These are phyloP conservation scores for Nemania sp. DNA, from an alignment of 2,329 filamentous ascomycete genomes.

Conservation along the genomic window DNA sequence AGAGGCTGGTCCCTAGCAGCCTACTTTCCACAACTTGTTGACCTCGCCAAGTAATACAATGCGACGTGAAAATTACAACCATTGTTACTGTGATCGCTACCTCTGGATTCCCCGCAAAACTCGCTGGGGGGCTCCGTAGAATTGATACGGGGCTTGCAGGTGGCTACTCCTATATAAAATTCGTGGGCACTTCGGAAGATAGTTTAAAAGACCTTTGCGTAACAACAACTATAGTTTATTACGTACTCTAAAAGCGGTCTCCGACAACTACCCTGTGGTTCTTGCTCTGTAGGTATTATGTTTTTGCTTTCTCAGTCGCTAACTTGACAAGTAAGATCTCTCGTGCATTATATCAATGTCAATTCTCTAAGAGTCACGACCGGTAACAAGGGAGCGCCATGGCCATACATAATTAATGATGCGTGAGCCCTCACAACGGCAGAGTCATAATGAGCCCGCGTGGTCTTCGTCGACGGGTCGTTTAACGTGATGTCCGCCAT, in stretches of 20 bases:
- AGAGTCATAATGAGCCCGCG: conserved; percentile 19
- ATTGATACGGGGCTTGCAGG: too few relatives aligned
- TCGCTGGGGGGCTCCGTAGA: too few relatives aligned
- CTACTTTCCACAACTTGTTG: not conserved
- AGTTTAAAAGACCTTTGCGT: too few relatives aligned
- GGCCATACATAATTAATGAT: conserved; percentile 5
- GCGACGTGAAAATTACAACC: too few relatives aligned
- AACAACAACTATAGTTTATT: too few relatives aligned
- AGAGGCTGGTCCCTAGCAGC: not conserved
- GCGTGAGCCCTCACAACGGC: conserved; percentile 16
- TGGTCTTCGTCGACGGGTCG: conserved; percentile 19
- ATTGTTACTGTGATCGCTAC: too few relatives aligned
- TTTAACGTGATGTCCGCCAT: conserved; percentile 29
- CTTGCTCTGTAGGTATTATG: not conserved
- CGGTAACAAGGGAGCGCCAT: conserved; percentile 14
- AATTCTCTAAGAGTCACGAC: conserved; percentile 24
- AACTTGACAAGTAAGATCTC: not conserved
- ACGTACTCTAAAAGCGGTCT: too few relatives aligned
- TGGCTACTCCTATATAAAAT: too few relatives aligned
- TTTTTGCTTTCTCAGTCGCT: not conserved
- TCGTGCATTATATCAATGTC: conserved; percentile 18
- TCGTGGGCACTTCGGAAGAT: too few relatives aligned
- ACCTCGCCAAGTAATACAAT: conserved; percentile 7
- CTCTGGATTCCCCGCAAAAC: too few relatives aligned
- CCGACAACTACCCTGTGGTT: not conserved